Evolutionary conservation across 2,329 filamentous ascomycete species (phyloP), one percentile per base, ranked within the genome.

Genomic region (Claviceps humidiphila): DNA sequence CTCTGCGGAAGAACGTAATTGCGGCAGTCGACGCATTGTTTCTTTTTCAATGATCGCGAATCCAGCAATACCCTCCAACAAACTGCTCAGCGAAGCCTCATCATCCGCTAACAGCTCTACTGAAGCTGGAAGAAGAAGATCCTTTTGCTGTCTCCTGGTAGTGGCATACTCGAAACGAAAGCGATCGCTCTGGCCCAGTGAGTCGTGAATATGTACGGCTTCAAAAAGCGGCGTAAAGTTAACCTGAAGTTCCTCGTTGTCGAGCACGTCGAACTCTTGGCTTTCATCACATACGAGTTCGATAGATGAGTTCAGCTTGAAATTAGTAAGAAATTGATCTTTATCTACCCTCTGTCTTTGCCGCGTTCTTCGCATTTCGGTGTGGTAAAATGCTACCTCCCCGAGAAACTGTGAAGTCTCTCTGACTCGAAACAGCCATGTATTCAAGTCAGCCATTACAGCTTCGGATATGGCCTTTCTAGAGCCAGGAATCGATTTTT

Each of bases 41-140:
- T 89, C 88, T 61, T 88, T 89, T 66, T 98, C 93, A 42, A 98
- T 88, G 55, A 98, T 96, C 6, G 91, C 89, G 67, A 98, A 98
- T 0, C 93, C 93, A 24, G 91, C 85, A 66, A 98, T 95, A 51
- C 90, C 88, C 67, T 98, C 93, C 3, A 98, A 71, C 16, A 98
- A 71, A 64, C 85, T 94, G 65, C 89, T 95, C n/a, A 98, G 71
- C 49, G 87, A 87, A 4, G 84, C 80, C 51, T 89, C 87, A 59
- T 95, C 89, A 57, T 95, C 89, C 42, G 89, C 84, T 9, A 87
- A 72, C 2, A 98, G 72, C 54, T 84, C 84, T 39, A 98, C 77
- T 1, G 82, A 81, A 48, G 75, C 75, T 0, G 91, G 90, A 41
- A 97, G 74, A 7, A 97, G 73, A 6, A 98, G 71, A 49, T 98